Evolutionary conservation across 371 early-diverging fungal species (phyloP).

Genomic region (Mortierella sp.): DNA sequence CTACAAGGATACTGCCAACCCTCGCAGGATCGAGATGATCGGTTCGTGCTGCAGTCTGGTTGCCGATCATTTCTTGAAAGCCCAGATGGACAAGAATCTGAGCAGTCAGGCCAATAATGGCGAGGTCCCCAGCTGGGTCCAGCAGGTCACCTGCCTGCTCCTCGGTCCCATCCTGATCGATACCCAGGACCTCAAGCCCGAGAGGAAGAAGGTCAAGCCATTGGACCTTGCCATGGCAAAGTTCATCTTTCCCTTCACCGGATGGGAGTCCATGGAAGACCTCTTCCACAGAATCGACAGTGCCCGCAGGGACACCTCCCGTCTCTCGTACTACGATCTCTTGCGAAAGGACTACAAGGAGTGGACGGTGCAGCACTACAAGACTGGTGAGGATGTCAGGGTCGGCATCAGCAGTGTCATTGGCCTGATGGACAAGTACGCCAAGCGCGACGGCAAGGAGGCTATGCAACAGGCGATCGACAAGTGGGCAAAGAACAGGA

Average conservation of each 20-base stretch:
- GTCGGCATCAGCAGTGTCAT: constrained; percentile 77
- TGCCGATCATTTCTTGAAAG: constrained; percentile 23
- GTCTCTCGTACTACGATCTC: constrained; percentile 67
- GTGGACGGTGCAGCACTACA: constrained; percentile 47
- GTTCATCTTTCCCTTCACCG: constrained; percentile 34
- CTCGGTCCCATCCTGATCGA: constrained; percentile 80
- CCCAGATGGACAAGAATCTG: neutral
- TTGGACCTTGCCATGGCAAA: constrained; percentile 66
- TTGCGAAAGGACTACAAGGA: constrained; percentile 87
- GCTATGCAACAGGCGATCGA: constrained; percentile 35
- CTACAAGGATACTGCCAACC: constrained; percentile 57
- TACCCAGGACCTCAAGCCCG: constrained; percentile 72
- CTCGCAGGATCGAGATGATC: constrained; percentile 66
- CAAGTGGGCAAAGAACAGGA: constrained; percentile 57
- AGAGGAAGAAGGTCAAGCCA: constrained; percentile 65
- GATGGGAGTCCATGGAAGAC: constrained; percentile 10
- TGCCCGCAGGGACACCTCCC: constrained; percentile 68
- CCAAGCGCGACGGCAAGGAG: constrained; percentile 35
- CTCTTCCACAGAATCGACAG: constrained; percentile 66
- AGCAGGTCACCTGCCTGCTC: constrained; percentile 61
- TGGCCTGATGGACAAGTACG: constrained; percentile 70
- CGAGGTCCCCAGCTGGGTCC: constrained; percentile 18
- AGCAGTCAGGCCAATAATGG: constrained; percentile 8
- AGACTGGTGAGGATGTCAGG: constrained; percentile 59
- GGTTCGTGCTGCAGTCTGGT: constrained; percentile 79